Evolutionary conservation across 2,329 filamentous ascomycete genomes (phyloP).

Genomic region (Exophiala oligosperma): DNA sequence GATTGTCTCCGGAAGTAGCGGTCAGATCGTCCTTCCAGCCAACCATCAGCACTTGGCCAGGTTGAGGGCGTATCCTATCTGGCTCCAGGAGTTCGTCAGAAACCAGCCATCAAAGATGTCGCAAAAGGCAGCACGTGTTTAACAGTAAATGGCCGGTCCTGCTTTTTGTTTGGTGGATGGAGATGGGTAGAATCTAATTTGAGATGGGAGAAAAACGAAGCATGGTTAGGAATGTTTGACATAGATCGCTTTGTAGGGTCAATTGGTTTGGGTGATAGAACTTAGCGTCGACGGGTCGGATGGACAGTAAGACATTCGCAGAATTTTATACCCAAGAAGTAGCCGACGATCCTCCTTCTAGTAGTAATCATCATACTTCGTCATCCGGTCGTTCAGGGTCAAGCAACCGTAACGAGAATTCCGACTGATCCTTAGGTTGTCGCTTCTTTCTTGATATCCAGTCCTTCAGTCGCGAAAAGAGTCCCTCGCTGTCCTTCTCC

Average conservation of each 20-base stretch:
- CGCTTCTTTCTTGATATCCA: constrained; percentile 3
- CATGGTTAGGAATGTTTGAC: no score
- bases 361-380: not conserved
- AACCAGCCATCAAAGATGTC: not conserved
- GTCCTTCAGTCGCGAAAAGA: not conserved
- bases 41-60: not conserved
- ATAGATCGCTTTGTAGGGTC: no score
- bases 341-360: not conserved
- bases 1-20: constrained; percentile 15
- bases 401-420: constrained; percentile 16
- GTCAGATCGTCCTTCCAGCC: constrained; percentile 11
- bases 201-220: no score
- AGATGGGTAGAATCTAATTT: no score
- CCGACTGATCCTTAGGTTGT: not conserved
- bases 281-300: no score
- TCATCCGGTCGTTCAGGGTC: constrained; percentile 11
- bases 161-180: no score
- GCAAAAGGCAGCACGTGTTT: not conserved
- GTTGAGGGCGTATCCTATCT: constrained; percentile 3
- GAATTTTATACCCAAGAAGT: no score
- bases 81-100: constrained; percentile 3
- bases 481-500: not conserved
- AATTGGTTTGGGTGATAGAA: no score
- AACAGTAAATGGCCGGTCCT: no score
- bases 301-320: no score